A percentile compares a stretch with the other conserved stretches of the same genome.
Conservation (phyloP, 2,329 filamentous ascomycete species). For the Fusarium metavorans region DNA sequence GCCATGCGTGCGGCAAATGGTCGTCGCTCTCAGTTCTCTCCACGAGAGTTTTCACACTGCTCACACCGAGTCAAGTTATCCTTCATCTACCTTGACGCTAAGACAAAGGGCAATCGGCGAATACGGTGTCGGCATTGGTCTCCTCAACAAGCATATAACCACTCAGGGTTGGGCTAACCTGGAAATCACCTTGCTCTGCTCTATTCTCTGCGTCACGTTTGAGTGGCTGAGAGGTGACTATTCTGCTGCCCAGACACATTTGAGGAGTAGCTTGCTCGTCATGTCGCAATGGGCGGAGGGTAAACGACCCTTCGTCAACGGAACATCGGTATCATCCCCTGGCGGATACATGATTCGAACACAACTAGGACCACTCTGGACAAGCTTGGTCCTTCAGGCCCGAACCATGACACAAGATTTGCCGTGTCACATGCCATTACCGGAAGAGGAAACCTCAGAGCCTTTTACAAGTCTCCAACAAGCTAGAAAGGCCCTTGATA, state of each 20-base stretch:
- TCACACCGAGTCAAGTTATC: background rate
- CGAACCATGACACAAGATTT: constrained; percentile 12
- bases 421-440: constrained; percentile 3
- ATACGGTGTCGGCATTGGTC: constrained; percentile 16
- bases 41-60: constrained; percentile 31
- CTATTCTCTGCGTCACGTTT: constrained; percentile 33
- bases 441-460: background rate
- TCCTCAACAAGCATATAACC: constrained; percentile 28
- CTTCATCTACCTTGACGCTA: background rate
- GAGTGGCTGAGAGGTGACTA: constrained; percentile 36
- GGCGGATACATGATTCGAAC: constrained; percentile 29
- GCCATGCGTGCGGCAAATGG: constrained; percentile 29
- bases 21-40: constrained; percentile 27
- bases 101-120: constrained; percentile 19
- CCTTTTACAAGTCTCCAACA: constrained; percentile 18
- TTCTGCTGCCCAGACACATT: constrained; percentile 21
- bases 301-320: background rate
- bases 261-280: constrained; percentile 24
- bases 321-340: constrained; percentile 27
- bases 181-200: constrained; percentile 30
- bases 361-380: constrained; percentile 18
- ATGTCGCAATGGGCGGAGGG: constrained; percentile 21
- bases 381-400: constrained; percentile 24
- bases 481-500: constrained; percentile 20
- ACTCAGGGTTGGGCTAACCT: constrained; percentile 28